Conservation (phyloP, 495 filamentous ascomycete species). For the Penicillium herquei region DNA sequence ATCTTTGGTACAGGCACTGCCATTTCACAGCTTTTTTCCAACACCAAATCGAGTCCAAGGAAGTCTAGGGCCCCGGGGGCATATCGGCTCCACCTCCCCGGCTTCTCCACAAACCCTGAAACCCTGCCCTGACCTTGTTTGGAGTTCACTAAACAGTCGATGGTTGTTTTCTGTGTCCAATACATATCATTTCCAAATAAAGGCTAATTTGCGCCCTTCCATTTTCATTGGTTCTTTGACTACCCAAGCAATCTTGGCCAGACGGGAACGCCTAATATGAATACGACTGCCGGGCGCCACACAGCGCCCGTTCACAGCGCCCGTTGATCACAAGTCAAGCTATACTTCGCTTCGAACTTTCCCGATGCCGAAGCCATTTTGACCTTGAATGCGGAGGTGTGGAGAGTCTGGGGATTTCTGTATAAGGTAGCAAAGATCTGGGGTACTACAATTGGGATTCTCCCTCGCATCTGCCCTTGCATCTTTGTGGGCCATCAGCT, state of each 20-base stretch:
- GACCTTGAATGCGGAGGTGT: not conserved
- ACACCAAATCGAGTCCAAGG: too few relatives aligned
- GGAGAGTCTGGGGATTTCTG: conserved; percentile 2
- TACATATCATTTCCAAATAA: not conserved
- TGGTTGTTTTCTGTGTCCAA: not conserved
- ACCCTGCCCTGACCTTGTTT: not conserved
- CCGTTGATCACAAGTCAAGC: not conserved
- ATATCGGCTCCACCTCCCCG: conserved; percentile 3
- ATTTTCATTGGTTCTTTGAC: not conserved
- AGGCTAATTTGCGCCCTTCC: not conserved
- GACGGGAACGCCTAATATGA: not conserved
- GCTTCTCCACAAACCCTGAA: conserved; percentile 8
- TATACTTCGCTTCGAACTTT: conserved; percentile 2
- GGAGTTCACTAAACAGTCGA: not conserved
- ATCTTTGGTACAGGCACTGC: too few relatives aligned
- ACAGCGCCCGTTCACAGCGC: not conserved
- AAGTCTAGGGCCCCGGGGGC: too few relatives aligned
- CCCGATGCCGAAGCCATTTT: not conserved
- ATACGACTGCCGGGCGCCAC: not conserved
- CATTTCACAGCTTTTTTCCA: too few relatives aligned
- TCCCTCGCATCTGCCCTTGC: not conserved
- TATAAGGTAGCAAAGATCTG: conserved; percentile 8
- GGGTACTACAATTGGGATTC: not conserved
- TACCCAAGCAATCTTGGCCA: not conserved
- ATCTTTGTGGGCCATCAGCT: not conserved